Base-by-base conservation (phyloP, 352 stramenopile genomes). In the Pythium sukuiense region DNA sequence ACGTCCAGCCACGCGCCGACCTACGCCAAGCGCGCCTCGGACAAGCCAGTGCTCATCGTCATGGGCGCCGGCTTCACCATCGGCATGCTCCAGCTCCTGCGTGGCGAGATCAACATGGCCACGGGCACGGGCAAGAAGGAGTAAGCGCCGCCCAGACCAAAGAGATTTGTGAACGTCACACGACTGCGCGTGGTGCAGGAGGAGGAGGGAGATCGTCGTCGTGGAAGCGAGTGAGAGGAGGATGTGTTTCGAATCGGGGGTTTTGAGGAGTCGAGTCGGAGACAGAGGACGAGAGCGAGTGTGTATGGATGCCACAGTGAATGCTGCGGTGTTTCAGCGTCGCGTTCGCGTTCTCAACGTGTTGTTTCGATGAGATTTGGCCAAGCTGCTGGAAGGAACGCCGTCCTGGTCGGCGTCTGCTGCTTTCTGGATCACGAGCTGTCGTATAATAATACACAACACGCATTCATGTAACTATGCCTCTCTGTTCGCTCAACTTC, bases 51-150 rank as follows among this genome's bases (percentile, higher is more conserved):
- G 45, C 67, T 77, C 55, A 35, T 26, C 8, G 70, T 24, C 27
- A 76, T 93, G 59, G 56, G 87, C 27, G 55, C 63, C n/a, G 65
- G 71, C 57, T 79, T 80, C 24, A 81, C 48, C 58, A 12, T 93
- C 33, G 84, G 84, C 52, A 79, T 90, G 50, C 39, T 78, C 63
- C 82, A 91, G 71, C 75, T 76, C 50, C 43, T 88, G 60, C 77
- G 76, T 43, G 84, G 84, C n/a, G 82, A 90, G 69, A 52, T 87
- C 61, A 79, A 68, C 77, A 93, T 93, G 84, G 79, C 76, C 71
- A 87, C 72, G 39, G 83, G 83, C 60, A 77, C 66, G 27, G 64
- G 71, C 74, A 92, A 92, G 79, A 89, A 89, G 67, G 77, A 90
- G 27, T 89, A 85, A 87, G 60, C 67, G 8, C 7, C 11, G 7